Percentiles rank a stretch among this genome's conserved stretches.
phyloP scores from a whole-genome alignment of 2,329 filamentous ascomycete genomes.

The Pseudopithomyces chartarum region DNA sequence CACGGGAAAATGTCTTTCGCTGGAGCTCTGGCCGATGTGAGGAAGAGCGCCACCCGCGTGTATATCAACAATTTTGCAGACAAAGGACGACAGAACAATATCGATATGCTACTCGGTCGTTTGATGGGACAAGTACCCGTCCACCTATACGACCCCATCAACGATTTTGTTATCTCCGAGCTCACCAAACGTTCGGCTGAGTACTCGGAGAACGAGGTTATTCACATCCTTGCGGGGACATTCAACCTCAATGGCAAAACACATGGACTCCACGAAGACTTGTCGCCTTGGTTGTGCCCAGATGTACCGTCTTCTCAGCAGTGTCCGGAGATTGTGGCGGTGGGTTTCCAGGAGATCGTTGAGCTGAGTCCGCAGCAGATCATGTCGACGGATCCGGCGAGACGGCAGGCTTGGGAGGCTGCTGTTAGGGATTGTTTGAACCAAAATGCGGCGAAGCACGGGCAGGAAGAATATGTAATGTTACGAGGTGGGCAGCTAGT shows the following conservation, averaged over 20 bases:
- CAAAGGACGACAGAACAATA: slow-evolving; percentile 89
- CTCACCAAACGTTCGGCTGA: slow-evolving; percentile 69
- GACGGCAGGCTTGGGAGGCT: slow-evolving; percentile 84
- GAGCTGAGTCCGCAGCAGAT: slow-evolving; percentile 97
- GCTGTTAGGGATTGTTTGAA: slow-evolving; percentile 82
- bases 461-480: slow-evolving; percentile 82
- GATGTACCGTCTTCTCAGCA: slow-evolving; percentile 60
- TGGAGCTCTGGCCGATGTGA: slow-evolving; percentile 89
- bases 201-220: slow-evolving; percentile 74
- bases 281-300: slow-evolving; percentile 85
- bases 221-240: slow-evolving; percentile 84
- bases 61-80: slow-evolving; percentile 99
- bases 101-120: slow-evolving; percentile 87
- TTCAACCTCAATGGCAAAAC: slow-evolving; percentile 95
- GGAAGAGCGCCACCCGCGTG: slow-evolving; percentile 90
- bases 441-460: slow-evolving; percentile 65
- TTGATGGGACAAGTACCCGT: slow-evolving; percentile 83
- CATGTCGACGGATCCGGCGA: slow-evolving; percentile 93
- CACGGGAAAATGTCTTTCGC: slow-evolving; percentile 95
- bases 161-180: slow-evolving; percentile 83
- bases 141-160: slow-evolving; percentile 90
- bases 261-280: slow-evolving; percentile 75
- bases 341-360: slow-evolving; percentile 98
- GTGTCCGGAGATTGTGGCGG: slow-evolving; percentile 83
- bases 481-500: slow-evolving; percentile 92